Evolutionary conservation across 768 basidiomycete genomes (phyloP), one percentile per base, ranked within the genome.

Genomic region (Phlebiopsis flavidoalba): DNA sequence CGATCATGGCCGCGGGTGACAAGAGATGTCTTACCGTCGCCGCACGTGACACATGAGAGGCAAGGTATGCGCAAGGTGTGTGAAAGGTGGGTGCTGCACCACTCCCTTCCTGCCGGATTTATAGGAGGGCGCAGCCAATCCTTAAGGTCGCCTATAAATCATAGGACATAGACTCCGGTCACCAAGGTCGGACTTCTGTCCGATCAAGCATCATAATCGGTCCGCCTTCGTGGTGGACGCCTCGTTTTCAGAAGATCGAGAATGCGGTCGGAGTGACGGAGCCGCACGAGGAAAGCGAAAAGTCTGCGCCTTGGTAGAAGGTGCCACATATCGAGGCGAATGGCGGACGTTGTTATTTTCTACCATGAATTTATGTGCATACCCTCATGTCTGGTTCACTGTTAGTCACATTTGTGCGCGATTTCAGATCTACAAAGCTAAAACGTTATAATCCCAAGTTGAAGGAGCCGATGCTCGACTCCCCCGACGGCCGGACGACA

Each of bases 41-140:
- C 79, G 85, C n/a, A n/a, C n/a, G 71, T 77, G 80, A 70, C 89
- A 91, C 89, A 91, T 91, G 31, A 56, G 54, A 63, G 58, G 65
- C 53, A 60, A 62, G 61, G 64, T 48, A 50, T 60, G 53, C 64
- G 59, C 67, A 60, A 61, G n/a, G 57, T 61, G 57, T 3, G 40
- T 43, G 40, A 43, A 43, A 43, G 40, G 40, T 17, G 40, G 10
- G 40, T n/a, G n/a, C n/a, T n/a, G n/a, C n/a, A n/a, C n/a, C 40
- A 43, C 40, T 43, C 40, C 40, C 40, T 24, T 48, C n/a, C n/a
- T 19, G 33, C 37, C 67, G 63, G 59, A 53, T 43, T 69, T 71
- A 71, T 71, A 71, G 61, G 52, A 33, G 22, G 53, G 36, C 53
- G 35, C 46, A 40, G 37, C 43, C 19, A 61, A 49, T 37, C 47